Evolutionary conservation across 2,329 filamentous ascomycete species (phyloP), one percentile per base, ranked within the genome.

Genomic region (Sarocladiaceae sp.): DNA sequence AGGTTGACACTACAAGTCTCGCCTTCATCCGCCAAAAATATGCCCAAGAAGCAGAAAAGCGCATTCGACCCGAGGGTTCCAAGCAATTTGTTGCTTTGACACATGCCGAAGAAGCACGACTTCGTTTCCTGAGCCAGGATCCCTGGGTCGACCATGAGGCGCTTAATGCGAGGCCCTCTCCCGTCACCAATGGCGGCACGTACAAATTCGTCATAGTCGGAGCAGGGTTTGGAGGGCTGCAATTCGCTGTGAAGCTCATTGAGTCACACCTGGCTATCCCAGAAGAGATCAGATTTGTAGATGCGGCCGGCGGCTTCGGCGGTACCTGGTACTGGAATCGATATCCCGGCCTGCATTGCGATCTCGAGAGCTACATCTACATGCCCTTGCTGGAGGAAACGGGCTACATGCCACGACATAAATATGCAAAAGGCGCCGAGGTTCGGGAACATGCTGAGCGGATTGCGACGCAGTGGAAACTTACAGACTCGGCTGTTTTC

Each of bases 321-420:
- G 76, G 76, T 11, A 77, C 74, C 0, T 79, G 76, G 76, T 77
- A 74, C 53, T 78, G 75, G 71, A 77, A 78, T 54, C 64, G 73
- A 0, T 79, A 76, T 52, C 75, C 75, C 0, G 75, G 74, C 0
- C 60, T 77, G 7, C 69, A 71, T 56, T 85, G 81, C 59, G 82
- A 86, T 58, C 66, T 82, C 3, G 82, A 86, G 62, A 71, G 72
- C 50, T 83, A 79, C 57, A 69, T 74, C n/a, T 86, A 85, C 58
- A 64, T 84, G 64, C 80, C 81, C 3, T 63, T 83, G 12, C 70
- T 85, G 2, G 81, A 85, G 54, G 80, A 84, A 62, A 82, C 72
- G 2, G 75, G 75, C 0, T 83, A 82, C 58, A 73, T 83, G 61
- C 83, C 82, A 0, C 75, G 68, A 15, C 68, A 78, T 39, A 71